Conservation (phyloP, 169 alveolate genomes). For the Amoebophrya sp. region DNA sequence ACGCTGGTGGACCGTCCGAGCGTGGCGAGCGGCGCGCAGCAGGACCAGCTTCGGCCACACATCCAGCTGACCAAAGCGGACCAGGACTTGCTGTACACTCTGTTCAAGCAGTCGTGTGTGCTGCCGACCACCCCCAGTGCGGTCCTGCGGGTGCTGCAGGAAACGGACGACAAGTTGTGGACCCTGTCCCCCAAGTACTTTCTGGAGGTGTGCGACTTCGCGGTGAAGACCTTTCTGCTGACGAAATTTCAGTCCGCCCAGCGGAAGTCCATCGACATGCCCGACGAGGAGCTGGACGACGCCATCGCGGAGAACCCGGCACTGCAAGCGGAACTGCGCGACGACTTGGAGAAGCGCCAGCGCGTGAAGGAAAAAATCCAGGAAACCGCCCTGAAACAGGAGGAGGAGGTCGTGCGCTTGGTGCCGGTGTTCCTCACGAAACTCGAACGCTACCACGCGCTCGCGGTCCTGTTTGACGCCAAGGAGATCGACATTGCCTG, state of each 20-base stretch:
- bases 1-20: no score
- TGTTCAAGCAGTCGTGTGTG: neutral
- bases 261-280: neutral
- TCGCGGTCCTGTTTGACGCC: no score
- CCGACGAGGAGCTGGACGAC: constrained; percentile 9
- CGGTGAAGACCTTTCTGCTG: no score
- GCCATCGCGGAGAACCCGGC: neutral
- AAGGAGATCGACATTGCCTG: no score
- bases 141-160: neutral
- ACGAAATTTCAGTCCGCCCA: neutral
- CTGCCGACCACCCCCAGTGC: neutral
- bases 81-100: neutral
- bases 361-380: neutral
- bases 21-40: no score
- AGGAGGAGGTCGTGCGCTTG: neutral
- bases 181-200: neutral
- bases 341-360: neutral
- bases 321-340: neutral
- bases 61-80: neutral
- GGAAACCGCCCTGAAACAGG: neutral
- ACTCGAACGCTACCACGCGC: neutral
- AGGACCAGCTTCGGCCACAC: no score
- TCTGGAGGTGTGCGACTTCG: neutral
- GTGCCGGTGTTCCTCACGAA: neutral
- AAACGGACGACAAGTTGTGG: neutral